Conservation (phyloP, 129 eudicot genomes). For the Tanacetum coccineum region DNA sequence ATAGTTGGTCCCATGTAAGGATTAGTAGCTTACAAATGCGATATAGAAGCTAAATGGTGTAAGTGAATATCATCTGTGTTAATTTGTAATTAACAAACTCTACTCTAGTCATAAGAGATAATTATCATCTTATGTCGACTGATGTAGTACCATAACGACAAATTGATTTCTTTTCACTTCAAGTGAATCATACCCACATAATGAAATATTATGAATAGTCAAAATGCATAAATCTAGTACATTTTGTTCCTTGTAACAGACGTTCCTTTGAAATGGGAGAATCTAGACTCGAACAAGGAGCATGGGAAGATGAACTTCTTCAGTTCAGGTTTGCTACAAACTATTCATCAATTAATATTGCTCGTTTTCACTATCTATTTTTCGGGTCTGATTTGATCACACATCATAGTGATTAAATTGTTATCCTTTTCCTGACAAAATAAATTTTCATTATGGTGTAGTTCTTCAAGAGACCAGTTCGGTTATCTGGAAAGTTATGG, state of each 20-base stretch:
- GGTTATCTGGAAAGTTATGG: slow-evolving; percentile 26
- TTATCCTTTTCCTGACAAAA: background rate
- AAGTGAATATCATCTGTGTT: too few relatives aligned
- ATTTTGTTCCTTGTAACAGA: slow-evolving; percentile 23
- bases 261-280: slow-evolving; percentile 32
- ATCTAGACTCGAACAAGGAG: slow-evolving; percentile 17
- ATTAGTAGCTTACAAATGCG: background rate
- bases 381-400: slow-evolving; percentile 9
- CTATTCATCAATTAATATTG: background rate
- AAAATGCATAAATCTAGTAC: background rate
- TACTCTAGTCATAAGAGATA: too few relatives aligned
- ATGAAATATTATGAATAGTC: background rate
- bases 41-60: background rate
- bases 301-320: slow-evolving; percentile 24
- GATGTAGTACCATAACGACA: too few relatives aligned
- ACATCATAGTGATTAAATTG: background rate
- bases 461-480: slow-evolving; percentile 16
- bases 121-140: background rate
- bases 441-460: slow-evolving; percentile 2
- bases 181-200: background rate
- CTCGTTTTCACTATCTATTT: slow-evolving; percentile 11
- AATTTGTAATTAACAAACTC: too few relatives aligned
- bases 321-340: slow-evolving; percentile 32
- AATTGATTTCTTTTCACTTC: too few relatives aligned
- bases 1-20: too few relatives aligned